Conservation (phyloP, 805 yeast genomes). For the Wickerhamomyces bisporus region DNA sequence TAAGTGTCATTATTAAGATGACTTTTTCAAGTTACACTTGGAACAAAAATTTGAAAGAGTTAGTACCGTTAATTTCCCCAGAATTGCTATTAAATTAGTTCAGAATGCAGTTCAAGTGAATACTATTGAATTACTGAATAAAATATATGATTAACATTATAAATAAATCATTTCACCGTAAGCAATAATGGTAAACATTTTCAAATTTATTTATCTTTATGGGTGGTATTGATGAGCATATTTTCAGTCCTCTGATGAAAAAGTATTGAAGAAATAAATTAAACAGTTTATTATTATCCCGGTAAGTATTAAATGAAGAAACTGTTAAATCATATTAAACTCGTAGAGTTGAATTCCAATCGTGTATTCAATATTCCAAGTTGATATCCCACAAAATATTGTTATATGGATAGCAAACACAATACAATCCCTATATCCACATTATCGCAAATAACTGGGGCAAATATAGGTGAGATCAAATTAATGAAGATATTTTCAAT, state of each 20-base stretch:
- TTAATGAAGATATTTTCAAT: slow-evolving; percentile 45
- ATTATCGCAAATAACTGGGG: slow-evolving; percentile 52
- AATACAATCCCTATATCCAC: slow-evolving; percentile 71
- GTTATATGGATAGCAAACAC: slow-evolving; percentile 66
- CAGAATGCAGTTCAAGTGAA: slow-evolving; percentile 55
- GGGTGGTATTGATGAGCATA: slow-evolving; percentile 36
- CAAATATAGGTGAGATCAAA: slow-evolving; percentile 53
- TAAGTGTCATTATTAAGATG: slow-evolving; percentile 70
- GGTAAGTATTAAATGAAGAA: slow-evolving; percentile 51
- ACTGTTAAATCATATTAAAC: slow-evolving; percentile 65
- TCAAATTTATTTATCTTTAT: slow-evolving; percentile 60
- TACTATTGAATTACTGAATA: slow-evolving; percentile 68
- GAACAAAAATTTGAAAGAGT: slow-evolving; percentile 58
- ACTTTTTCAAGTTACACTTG: slow-evolving; percentile 60
- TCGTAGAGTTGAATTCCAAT: slow-evolving; percentile 60
- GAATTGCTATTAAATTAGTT: slow-evolving; percentile 55
- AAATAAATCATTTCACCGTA: slow-evolving; percentile 47
- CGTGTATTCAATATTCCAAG: slow-evolving; percentile 56
- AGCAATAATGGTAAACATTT: slow-evolving; percentile 42
- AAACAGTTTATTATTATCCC: slow-evolving; percentile 47
- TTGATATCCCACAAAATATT: slow-evolving; percentile 36
- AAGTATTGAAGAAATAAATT: slow-evolving; percentile 39
- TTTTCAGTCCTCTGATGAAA: slow-evolving; percentile 35
- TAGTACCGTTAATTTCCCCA: slow-evolving; percentile 60
- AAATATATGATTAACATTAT: slow-evolving; percentile 60